Evolutionary conservation across 441 rosid species (phyloP), one percentile per base, ranked within the genome.

Genomic region (Pelargonium myrrhifolium): DNA sequence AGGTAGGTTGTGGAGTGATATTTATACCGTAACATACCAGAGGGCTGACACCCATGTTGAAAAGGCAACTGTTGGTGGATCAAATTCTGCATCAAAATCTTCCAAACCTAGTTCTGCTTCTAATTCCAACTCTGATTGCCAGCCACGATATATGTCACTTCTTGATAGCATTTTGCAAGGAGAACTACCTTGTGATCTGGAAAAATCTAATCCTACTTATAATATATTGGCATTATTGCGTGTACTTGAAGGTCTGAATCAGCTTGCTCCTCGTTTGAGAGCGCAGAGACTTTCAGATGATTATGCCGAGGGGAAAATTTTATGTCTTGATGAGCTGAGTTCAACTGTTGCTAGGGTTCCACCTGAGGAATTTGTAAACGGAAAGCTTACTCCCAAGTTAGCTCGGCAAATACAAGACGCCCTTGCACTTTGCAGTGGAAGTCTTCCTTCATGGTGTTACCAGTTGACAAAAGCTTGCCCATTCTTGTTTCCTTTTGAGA

Each of bases 341-440:
- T 71, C 80, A 40, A 39, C 70, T 60, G 86, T 85, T 71, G 77
- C 78, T 31, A 85, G 82, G 83, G 93, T 93, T 73, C 78, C 92
- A 67, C 64, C 72, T 8, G 99, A 93, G 72, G 98, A 96, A 66
- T 96, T 96, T 67, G 67, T 93, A 39, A 96, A 89, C 71, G 79
- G 81, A 71, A 96, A 96, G 85, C 97, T 96, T 71, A 96, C 99
- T 61, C 99, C 98, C 31, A 96, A 96, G 80, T 82, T 96, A 79
- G 96, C 99, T 68, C 84, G 98, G 65, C 99, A 96, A 82, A 91
- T 93, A 75, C 99, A 96, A 81, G 99, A 96, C 75, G 98, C 97
- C 39, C 98, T 96, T 72, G 99, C 99, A 49, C 78, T 96, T 65
- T 96, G 99, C 80, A 90, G 99, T 76, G 99, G 99, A 20, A 93